Base-by-base conservation (phyloP, 1,284 basidiomycete species). In the Ceratobasidium sp. region DNA sequence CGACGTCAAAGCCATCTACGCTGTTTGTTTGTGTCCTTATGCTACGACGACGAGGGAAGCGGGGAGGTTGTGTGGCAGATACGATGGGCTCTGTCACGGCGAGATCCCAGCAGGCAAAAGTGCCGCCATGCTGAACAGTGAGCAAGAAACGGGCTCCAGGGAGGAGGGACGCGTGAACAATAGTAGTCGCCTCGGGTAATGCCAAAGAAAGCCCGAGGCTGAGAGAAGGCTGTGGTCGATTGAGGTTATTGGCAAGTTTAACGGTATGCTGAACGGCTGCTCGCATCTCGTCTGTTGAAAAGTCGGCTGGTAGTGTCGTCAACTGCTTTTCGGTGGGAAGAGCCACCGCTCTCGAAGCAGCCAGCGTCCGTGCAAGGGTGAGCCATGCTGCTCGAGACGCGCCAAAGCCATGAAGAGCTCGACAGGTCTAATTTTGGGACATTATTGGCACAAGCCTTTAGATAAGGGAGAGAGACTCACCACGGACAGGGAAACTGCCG, bases 71-170 rank as follows among this genome's bases (percentile, higher is more conserved):
- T n/a, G 62, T 34, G 6, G 62, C 31, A 20, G 50, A 31, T 10
- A 25, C 13, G 12, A 20, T 22, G 8, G 47, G 35, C 38, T 65
- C 62, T 15, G 50, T 52, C n/a, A 22, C 15, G 17, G 62, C 62
- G 5, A 65, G 38, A 43, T 65, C 62, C 62, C 62, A 65, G 35
- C 47, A 52, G 6, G 62, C 62, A 65, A 65, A 65, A 13, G 62
- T 65, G 12, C 62, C 62, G 15, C 62, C 62, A 17, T 65, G 62
- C 20, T 65, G 62, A 8, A 40, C 62, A 15, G 62, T 65, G 17
- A 65, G 62, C 6, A 65, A 27, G 62, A 65, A 65, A 27, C 62
- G 45, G 32, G 62, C 62, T 12, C 62, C 62, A 3, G 62, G 62
- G 7, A 65, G 50, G 35, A 65, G 62, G 4, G 62, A 40, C 20